Conservation (phyloP, 2,329 filamentous ascomycete species). For the Grosmannia huntii region DNA sequence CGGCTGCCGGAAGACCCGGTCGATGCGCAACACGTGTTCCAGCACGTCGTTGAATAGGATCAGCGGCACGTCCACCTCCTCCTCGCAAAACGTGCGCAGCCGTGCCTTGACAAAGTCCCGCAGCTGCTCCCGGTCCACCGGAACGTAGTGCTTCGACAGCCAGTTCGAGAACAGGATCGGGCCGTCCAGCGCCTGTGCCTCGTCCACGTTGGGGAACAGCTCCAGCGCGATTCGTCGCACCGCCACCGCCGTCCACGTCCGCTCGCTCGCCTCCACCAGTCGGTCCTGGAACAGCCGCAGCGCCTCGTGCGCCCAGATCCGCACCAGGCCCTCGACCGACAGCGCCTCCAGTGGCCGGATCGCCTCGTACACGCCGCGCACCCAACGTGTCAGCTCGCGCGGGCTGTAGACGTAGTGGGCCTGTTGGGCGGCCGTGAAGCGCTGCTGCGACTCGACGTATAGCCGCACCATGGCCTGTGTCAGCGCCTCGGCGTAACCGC, state of each 20-base stretch:
- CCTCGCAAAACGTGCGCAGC: constrained; percentile 96
- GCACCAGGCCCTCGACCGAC: constrained; percentile 78
- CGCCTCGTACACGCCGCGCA: constrained; percentile 92
- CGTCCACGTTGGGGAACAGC: constrained; percentile 90
- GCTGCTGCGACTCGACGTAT: constrained; percentile 85
- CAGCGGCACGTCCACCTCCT: constrained; percentile 95
- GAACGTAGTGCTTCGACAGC: constrained; percentile 97
- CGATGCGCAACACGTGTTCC: constrained; percentile 94
- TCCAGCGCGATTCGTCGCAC: constrained; percentile 79
- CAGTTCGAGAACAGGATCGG: constrained; percentile 99
- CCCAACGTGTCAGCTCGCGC: constrained; percentile 95
- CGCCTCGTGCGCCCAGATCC: constrained; percentile 97
- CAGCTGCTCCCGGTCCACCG: constrained; percentile 87
- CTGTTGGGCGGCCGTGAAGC: constrained; percentile 93
- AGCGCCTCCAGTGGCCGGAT: constrained; percentile 84
- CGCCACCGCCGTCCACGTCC: constrained; percentile 85
- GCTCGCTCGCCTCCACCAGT: constrained; percentile 85
- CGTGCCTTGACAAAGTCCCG: constrained; percentile 96
- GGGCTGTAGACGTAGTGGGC: constrained; percentile 99
- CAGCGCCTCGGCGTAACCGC: constrained; percentile 85
- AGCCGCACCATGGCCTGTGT: constrained; percentile 97
- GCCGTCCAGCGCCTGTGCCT: constrained; percentile 74
- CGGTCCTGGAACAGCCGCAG: constrained; percentile 94
- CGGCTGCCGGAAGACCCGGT: constrained; percentile 95
- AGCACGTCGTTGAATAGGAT: constrained; percentile 99